Base-by-base conservation (phyloP, 2,329 filamentous ascomycete genomes). In the Cadophora sp. region DNA sequence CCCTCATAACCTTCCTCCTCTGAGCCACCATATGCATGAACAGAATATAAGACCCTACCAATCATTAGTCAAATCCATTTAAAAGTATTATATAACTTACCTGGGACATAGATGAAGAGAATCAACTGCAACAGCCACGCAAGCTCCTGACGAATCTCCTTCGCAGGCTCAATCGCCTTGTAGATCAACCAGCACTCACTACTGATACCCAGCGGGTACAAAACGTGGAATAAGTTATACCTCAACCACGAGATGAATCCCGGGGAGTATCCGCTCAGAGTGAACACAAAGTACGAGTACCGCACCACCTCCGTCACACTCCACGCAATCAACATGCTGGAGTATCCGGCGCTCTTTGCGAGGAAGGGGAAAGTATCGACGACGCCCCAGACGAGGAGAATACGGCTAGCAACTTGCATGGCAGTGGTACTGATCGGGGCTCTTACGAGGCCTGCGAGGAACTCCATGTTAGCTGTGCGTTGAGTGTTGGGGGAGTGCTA, bases 11-110 rank as follows among this genome's bases (percentile, higher is more conserved):
- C 85, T 93, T 97, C 72, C 87, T 85, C 73, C 95, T 85, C 85
- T 99, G 96, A 69, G 85, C 84, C 84, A 98, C 92, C 96, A 99
- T 98, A 80, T 99, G 92, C 24, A 92, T 93, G 78, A 96, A 98
- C 66, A 98, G 81, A 65, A 96, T 86, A 75, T 96, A 97, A 4
- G 92, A 87, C 68, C 66, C 73, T 72, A 50, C n/a, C 53, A 64
- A 30, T 30, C 30, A 64, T 77, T 67, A 76, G 69, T 62, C 24
- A 59, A 41, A 0, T 20, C n/a, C 61, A 20, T 53, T 56, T 20
- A 39, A 41, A 9, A 22, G n/a, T 7, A 48, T 16, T 2, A 43
- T 4, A 36, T 7, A 62, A 84, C 88, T 77, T 82, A 91, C 92
- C 91, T 53, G 94, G 94, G 53, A 96, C 85, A 79, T 97, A 97